Conservation (phyloP, 441 rosid genomes). For the Brassica hybrid region DNA sequence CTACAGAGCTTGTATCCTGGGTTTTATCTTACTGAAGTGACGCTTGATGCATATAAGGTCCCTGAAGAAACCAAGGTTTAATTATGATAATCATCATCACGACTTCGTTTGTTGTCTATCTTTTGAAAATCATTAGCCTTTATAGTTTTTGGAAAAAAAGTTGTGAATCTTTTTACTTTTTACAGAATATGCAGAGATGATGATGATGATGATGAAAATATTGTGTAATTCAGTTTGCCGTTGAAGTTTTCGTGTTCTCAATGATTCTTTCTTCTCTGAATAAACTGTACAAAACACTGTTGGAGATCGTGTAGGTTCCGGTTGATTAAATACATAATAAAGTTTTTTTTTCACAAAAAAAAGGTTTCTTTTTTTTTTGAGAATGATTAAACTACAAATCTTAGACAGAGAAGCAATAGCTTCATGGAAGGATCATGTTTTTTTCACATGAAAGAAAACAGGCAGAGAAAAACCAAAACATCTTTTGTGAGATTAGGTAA, state of each 20-base stretch:
- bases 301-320: conserved; percentile 7
- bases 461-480: conserved; percentile 10
- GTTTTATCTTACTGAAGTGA: conserved; percentile 67
- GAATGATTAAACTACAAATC: too few relatives aligned
- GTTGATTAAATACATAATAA: too few relatives aligned
- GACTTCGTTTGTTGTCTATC: background rate
- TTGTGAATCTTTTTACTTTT: conserved; percentile 8
- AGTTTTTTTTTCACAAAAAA: too few relatives aligned
- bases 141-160: background rate
- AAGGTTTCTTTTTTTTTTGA: too few relatives aligned
- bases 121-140: background rate
- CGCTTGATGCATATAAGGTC: conserved; percentile 65
- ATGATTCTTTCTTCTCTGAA: conserved; percentile 35
- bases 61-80: conserved; percentile 55
- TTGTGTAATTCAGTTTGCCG: conserved; percentile 27
- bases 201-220: conserved; percentile 1
- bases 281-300: conserved; percentile 32
- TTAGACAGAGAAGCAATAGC: too few relatives aligned
- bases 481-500: background rate
- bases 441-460: conserved; percentile 3
- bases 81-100: background rate
- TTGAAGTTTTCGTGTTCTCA: conserved; percentile 13
- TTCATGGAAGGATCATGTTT: too few relatives aligned
- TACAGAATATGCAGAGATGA: conserved; percentile 30
- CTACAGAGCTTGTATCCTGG: conserved; percentile 58